Evolutionary conservation across 148 eudicot species (phyloP), one percentile per base, ranked within the genome.

Genomic region (Mesembryanthemum crystallinum): DNA sequence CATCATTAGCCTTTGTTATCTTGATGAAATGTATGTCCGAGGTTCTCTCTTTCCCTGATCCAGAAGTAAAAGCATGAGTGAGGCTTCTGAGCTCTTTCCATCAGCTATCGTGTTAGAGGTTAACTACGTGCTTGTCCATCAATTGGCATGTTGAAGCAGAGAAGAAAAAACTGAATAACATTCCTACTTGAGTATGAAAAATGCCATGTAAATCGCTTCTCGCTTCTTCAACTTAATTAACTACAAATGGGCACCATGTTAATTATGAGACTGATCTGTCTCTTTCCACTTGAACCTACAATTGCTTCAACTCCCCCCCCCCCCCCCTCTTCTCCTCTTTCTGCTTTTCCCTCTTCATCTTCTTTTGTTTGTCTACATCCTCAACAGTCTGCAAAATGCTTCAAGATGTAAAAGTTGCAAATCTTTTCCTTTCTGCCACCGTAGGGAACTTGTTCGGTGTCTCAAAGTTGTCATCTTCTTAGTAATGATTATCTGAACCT

Each of bases 61-160:
- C 45, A 13, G 18, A 24, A 32, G 25, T 54, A 24, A 64, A 78
- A 12, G 32, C 35, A 21, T 45, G 39, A 28, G 28, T n/a, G 10
- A 54, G 30, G 15, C 60, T 43, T 27, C 25, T 51, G 45, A 29
- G 68, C 32, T 39, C 28, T 73, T 54, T 64, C 54, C 61, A 11
- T 71, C 75, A 33, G 55, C 64, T 71, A 32, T 49, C 43, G 25
- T 61, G 47, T 47, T 27, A 54, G 47, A 23, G 23, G 54, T 37
- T 30, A 15, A 63, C 30, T 25, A 30, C 1, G 27, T 29, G n/a
- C 57, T 3, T 29, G 30, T 35, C 49, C 51, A 27, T 55, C 28
- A 65, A 24, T 8, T 51, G 67, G 28, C 30, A 21, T 27, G 32
- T 66, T 33, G 35, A 75, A 25, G 27, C 17, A 66, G 78, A n/a